phyloP scores from a whole-genome alignment of 78 protist species.

The Speleostelium caveatum region DNA sequence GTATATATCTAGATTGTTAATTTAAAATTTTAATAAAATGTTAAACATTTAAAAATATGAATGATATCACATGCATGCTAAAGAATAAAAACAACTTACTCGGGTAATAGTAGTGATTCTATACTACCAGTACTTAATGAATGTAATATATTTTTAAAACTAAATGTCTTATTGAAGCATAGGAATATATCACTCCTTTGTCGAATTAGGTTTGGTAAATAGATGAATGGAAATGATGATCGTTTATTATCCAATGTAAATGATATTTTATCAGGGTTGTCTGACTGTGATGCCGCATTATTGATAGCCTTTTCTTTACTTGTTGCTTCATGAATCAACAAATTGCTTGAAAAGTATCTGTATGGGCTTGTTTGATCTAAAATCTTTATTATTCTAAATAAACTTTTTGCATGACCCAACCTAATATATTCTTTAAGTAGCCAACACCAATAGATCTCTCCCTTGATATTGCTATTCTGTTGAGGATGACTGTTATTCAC shows the following conservation, averaged over 20 bases:
- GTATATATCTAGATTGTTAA: conserved; percentile 11
- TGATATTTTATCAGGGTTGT: too few relatives aligned
- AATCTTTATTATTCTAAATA: conserved; percentile 28
- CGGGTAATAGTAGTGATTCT: conserved; percentile 26
- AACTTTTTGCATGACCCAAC: conserved; percentile 46
- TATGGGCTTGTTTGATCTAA: conserved; percentile 36
- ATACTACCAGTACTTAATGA: conserved; percentile 43
- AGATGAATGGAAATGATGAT: conserved; percentile 38
- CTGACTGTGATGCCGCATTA: not conserved
- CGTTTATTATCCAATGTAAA: conserved; percentile 9
- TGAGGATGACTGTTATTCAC: too few relatives aligned
- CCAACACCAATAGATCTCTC: conserved; percentile 68
- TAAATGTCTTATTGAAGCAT: conserved; percentile 8
- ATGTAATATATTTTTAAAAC: conserved; percentile 35
- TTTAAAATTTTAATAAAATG: too few relatives aligned
- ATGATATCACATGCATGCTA: too few relatives aligned
- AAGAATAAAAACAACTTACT: too few relatives aligned
- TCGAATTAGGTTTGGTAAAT: conserved; percentile 41
- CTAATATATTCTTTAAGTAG: conserved; percentile 50
- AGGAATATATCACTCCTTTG: conserved; percentile 36
- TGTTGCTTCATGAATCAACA: not conserved
- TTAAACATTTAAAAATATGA: not conserved
- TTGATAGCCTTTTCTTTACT: not conserved
- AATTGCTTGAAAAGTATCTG: not conserved
- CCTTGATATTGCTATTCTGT: not conserved